phyloP scores from a whole-genome alignment of 2,329 filamentous ascomycete genomes.

The Colletotrichum aenigma region DNA sequence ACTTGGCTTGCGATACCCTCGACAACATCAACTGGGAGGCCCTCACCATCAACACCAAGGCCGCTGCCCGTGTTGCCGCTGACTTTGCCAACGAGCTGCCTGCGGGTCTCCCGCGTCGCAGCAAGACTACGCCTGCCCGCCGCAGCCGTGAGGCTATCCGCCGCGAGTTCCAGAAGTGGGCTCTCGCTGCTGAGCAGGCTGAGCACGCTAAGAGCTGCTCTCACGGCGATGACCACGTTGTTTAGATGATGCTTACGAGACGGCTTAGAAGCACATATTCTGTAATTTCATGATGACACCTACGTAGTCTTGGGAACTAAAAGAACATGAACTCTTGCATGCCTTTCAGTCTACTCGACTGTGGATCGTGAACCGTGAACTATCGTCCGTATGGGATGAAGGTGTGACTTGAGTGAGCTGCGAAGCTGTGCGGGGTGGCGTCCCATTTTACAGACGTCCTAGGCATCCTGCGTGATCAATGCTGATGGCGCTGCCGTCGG shows the following conservation, averaged over 20 bases:
- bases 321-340: neutral
- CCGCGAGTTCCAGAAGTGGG: conserved; percentile 23
- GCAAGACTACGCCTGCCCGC: conserved; percentile 27
- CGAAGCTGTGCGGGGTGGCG: neutral
- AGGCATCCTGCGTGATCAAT: neutral
- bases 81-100: conserved; percentile 36
- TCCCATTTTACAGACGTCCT: neutral
- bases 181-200: conserved; percentile 18
- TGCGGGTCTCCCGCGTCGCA: conserved; percentile 35
- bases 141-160: conserved; percentile 20
- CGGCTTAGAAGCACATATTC: neutral
- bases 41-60: conserved; percentile 41
- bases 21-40: conserved; percentile 46
- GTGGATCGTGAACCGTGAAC: neutral
- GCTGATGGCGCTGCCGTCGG: accelerated
- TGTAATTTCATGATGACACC: neutral
- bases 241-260: neutral
- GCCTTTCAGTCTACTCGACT: accelerated
- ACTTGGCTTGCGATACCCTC: conserved; percentile 43
- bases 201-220: conserved; percentile 19
- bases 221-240: conserved; percentile 8
- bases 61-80: conserved; percentile 55
- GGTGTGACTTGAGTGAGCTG: neutral
- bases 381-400: neutral
- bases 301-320: neutral